Conservation (phyloP, 805 yeast genomes). For the Grigorovia yakushimaensis region DNA sequence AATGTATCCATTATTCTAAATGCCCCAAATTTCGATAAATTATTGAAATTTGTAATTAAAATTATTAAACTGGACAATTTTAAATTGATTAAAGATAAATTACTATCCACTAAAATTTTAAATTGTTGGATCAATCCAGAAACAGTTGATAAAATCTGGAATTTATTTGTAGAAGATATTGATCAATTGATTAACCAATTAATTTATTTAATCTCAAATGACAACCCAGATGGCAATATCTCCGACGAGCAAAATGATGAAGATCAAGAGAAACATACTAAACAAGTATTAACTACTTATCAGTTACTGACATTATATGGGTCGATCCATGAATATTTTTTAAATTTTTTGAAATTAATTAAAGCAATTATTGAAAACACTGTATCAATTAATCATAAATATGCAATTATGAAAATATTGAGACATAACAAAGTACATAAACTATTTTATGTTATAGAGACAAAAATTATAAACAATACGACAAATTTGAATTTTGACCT, state of each 20-base stretch:
- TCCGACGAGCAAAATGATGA: neutral
- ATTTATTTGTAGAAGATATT: neutral
- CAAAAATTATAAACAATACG: neutral
- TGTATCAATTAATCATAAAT: conserved; percentile 29
- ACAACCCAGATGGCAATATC: neutral
- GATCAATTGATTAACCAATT: neutral
- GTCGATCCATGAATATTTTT: neutral
- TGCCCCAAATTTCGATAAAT: neutral
- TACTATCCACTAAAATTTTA: neutral
- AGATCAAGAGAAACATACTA: neutral
- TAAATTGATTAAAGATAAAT: neutral
- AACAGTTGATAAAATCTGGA: neutral
- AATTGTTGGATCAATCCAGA: neutral
- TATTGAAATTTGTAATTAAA: neutral
- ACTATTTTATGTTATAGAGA: conserved; percentile 42
- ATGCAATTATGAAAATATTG: conserved; percentile 51
- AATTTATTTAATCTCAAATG: neutral
- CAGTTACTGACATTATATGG: neutral
- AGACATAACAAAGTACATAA: conserved; percentile 46
- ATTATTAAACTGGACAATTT: neutral
- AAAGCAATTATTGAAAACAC: conserved; percentile 6
- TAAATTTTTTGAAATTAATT: neutral
- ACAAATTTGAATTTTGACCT: conserved; percentile 33
- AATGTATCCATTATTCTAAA: neutral
- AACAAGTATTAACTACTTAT: conserved; percentile 1